Percentiles rank a stretch among this genome's conserved stretches.
These are phyloP conservation scores for Manihot esculenta DNA, from an alignment of 441 rosid species.

Conservation along the genomic window DNA sequence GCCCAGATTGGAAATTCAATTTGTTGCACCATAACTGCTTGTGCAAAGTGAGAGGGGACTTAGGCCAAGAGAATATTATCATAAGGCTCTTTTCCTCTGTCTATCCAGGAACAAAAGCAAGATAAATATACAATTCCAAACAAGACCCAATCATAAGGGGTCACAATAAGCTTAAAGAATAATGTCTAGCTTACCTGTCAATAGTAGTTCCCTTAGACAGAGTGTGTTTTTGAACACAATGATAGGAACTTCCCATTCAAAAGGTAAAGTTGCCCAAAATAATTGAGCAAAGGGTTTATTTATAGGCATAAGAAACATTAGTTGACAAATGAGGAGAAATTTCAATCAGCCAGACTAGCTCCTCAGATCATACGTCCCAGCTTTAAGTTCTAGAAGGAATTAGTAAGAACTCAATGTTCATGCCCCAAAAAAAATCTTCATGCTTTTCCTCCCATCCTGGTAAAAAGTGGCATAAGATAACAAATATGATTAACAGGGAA, in stretches of 20 bases:
- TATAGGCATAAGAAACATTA: background rate
- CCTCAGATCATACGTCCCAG: background rate
- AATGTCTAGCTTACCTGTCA: conserved; percentile 56
- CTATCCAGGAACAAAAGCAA: background rate
- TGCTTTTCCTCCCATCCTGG: background rate
- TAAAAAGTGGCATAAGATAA: background rate
- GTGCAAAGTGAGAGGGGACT: background rate
- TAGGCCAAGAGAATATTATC: background rate
- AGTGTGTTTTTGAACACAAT: background rate
- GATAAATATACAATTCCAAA: background rate
- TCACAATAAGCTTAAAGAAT: conserved; percentile 4
- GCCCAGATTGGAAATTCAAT: background rate
- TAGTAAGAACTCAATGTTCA: background rate
- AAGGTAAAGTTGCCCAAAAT: background rate
- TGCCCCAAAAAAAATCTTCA: background rate
- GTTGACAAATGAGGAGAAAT: background rate
- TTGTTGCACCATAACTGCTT: background rate
- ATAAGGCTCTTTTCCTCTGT: background rate
- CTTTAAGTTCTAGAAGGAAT: background rate
- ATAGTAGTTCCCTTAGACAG: too few species aligned
- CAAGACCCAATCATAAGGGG: background rate
- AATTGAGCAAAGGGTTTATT: background rate
- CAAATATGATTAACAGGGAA: conserved; percentile 2
- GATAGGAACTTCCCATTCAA: background rate
- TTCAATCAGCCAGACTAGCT: background rate